Evolutionary conservation across 169 alveolate species (phyloP), one percentile per base, ranked within the genome.

Genomic region (Neospora caninum): DNA sequence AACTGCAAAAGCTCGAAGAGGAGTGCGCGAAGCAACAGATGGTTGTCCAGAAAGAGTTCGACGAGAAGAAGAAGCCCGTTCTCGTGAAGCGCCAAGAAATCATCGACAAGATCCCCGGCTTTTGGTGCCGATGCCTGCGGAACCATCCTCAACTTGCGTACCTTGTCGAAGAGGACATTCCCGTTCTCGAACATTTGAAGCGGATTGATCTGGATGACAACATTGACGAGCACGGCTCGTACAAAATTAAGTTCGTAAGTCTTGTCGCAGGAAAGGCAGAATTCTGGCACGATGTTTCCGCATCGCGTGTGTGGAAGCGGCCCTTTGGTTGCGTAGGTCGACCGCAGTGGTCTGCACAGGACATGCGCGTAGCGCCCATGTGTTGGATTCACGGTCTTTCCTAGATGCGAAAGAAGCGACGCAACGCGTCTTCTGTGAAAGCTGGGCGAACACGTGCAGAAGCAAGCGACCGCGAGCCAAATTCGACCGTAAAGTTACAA

Each of bases 11-110:
- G 64, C 93, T 98, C 42, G 99, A 98, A 49, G 98, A 96, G 93
- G 98, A 97, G 82, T 98, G 99, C 87, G 99, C 99, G 43, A 97
- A 95, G 93, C 97, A 97, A 88, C 99, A 98, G 93, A 98, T 98
- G 98, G 95, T 91, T 43, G 92, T 98, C 29, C 99, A 98, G 96
- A 96, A 98, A 84, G 96, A 97, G 94, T 98, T 96, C 88, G 99
- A 98, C 84, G 96, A 96, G 91, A 97, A 97, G 95, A 98, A 98
- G 93, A 98, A 97, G 88, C 99, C 99, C 0, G 84, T 95, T 54
- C 97, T 97, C 91, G 97, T 96, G 38, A 97, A 97, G 91, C 94
- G 99, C 45, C 96, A 95, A 95, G 97, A 91, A 34, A 97, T 97
- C 27, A 97, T 98, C 36, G 97, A 97, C 53, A 97, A 97, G 64